Base-by-base conservation (phyloP, 345 rosid species). In the Bruguiera parviflora region DNA sequence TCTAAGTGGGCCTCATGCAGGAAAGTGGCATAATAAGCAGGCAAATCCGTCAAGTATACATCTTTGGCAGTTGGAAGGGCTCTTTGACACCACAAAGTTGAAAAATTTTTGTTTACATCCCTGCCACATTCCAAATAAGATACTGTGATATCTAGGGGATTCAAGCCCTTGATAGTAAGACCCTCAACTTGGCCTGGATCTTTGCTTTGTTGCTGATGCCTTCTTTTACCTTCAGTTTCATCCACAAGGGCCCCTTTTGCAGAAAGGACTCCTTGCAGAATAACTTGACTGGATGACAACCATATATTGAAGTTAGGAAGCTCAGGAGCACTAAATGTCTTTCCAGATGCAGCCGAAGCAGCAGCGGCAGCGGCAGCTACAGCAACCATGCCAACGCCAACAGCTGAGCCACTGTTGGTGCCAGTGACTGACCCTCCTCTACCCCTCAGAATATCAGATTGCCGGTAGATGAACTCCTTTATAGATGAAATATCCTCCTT, bases 351-450 rank as follows among this genome's bases (percentile, higher is more conserved):
- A 71, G 86, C 87, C 46, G 95, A 91, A 71, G 91, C 97, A 53
- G 97, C 97, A 22, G 97, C 95, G 0, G 87, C 96, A 7, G 97
- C 95, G 6, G 95, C 95, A 63, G 97, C 97, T 70, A 78, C 90
- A 61, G 97, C 96, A 57, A 86, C 91, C 96, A 87, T 89, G 64
- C 97, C 95, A 64, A 80, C 89, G 28, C 89, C 97, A 73, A 78
- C 83, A 69, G 81, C 82, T 8, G 89, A 75, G 77, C 87, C 84
- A 72, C 80, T 78, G 63, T 77, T 85, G 35, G 83, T 35, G 68
- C 81, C 77, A 39, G 78, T 65, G 60, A 80, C 82, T 71, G 75
- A 65, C 60, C 91, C 97, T 61, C 92, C 96, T 85, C 84, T 86
- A 59, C 96, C 96, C 78, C 97, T 84, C 82, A 89, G 75, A 69